A percentile compares a stretch with the other conserved stretches of the same genome.
Evolutionary conservation across 208 protist genomes (phyloP).

Genomic region (Crithidia thermophila): DNA sequence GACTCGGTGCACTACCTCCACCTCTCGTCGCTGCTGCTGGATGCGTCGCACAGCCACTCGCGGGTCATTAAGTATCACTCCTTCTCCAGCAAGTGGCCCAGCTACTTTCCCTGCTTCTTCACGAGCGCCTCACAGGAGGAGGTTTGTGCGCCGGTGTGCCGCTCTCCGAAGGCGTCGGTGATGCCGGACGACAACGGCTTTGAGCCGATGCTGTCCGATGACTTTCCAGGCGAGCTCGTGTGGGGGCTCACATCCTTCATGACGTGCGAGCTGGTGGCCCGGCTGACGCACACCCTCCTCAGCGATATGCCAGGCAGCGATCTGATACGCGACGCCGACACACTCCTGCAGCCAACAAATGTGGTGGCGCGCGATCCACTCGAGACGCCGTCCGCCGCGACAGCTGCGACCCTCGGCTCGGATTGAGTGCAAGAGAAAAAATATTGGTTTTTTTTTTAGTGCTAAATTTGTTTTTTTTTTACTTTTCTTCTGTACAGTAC

Average conservation of each 20-base stretch:
- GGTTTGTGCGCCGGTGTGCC: conserved; percentile 22
- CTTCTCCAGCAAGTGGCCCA: conserved; percentile 29
- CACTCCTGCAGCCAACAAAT: conserved; percentile 22
- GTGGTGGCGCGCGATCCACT: conserved; percentile 30
- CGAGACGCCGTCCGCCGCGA: neutral
- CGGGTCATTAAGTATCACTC: conserved; percentile 59
- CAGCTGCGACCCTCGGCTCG: neutral
- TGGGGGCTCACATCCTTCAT: conserved; percentile 86
- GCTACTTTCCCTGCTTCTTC: conserved; percentile 88
- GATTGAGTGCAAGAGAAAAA: neutral
- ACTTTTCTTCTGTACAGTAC: conserved; percentile 5
- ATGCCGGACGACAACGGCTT: conserved; percentile 50
- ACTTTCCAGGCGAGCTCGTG: conserved; percentile 83
- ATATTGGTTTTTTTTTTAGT: neutral
- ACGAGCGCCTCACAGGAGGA: conserved; percentile 44
- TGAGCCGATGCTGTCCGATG: conserved; percentile 53
- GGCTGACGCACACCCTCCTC: conserved; percentile 35
- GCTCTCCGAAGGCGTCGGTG: conserved; percentile 23
- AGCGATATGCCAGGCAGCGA: neutral
- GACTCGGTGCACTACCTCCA: conserved; percentile 86
- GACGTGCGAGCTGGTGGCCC: conserved; percentile 68
- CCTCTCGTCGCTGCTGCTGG: conserved; percentile 62
- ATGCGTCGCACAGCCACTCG: conserved; percentile 50
- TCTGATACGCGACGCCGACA: neutral
- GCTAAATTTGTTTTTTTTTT: neutral